Evolutionary conservation across 306 rosid genomes (phyloP), one percentile per base, ranked within the genome.

Genomic region (Prunus dulcis): DNA sequence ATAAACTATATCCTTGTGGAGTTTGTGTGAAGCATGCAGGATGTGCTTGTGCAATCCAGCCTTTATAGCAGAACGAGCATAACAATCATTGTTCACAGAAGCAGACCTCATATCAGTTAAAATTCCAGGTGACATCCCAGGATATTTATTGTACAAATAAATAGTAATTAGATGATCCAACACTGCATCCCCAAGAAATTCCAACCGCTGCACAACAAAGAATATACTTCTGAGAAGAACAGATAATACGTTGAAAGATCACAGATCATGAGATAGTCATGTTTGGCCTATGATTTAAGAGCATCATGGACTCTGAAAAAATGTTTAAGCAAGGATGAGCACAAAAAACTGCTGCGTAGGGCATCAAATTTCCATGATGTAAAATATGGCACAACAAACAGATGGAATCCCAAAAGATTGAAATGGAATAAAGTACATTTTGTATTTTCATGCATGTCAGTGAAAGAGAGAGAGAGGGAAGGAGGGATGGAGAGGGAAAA

Each of bases 41-140:
- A 94, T 46, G 76, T 86, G 87, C 78, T 89, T 87, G 71, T 92
- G 89, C 80, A 94, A 78, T 43, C 58, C 83, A 69, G 82, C 87
- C 72, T 88, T 92, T 19, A 92, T 78, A 17, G 97, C 81, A 67
- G 84, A 85, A 64, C 77, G 81, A 6, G 97, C 95, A 68, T 90
- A 92, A 66, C 91, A 90, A 49, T 90, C 96, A 23, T 92, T 91
- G 69, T 84, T 94, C 28, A 92, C 96, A 1, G 89, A 86, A 6
- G 97, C 91, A 19, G 97, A 50, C 72, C 98, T 89, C 96, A 90
- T 77, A 80, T 91, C 95, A 15, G 96, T 94, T 66, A 94, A 84
- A 68, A 79, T 62, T 69, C 83, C 91, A 0, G 93, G 96, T 20
- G 98, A 82, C 81, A 90, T 51, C 64, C 87, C 90, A 2, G 93